Evolutionary conservation across 768 basidiomycete genomes (phyloP), one percentile per base, ranked within the genome.

Genomic region (Tricholoma sp.): DNA sequence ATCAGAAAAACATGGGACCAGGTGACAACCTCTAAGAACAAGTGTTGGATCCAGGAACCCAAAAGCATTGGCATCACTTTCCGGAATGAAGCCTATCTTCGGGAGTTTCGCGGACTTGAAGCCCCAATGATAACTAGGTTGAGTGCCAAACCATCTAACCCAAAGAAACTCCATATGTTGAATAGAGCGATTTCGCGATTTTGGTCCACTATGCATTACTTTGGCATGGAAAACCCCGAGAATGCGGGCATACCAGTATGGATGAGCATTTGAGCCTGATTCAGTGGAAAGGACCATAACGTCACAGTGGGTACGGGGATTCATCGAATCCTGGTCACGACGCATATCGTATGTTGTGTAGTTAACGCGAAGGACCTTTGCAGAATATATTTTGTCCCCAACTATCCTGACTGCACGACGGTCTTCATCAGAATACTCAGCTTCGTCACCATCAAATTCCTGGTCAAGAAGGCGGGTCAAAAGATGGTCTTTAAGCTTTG

Each of bases 201-300:
- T 12, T 50, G 28, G 29, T 8, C 49, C 29, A 4, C n/a, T 13
- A 18, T 50, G 49, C 33, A 24, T n/a, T 9, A 71, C 66, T 8
- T 62, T 53, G 39, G 58, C 71, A 55, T 75, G 74, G 45, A 66
- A 68, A 20, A 76, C 53, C 4, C 67, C 50, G 37, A 73, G 53
- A 20, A 70, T 50, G 29, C 68, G 6, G 33, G 68, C 61, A 65
- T 76, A 77, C 69, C 68, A 63, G 53, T 65, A 64, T 0, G 74
- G 71, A 53, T 70, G 49, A 6, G 59, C 60, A n/a, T 64, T 55
- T 0, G 52, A 57, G 18, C 61, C 57, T 8, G 57, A 55, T 2
- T 59, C 65, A 2, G 67, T 66, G 28, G 66, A 67, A 0, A 50
- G 61, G 7, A 71, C 54, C 61, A 71, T 75, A 13, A 81, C 54